phyloP scores from a whole-genome alignment of 352 stramenopile genomes.

The Thalassiosira mediterranea region DNA sequence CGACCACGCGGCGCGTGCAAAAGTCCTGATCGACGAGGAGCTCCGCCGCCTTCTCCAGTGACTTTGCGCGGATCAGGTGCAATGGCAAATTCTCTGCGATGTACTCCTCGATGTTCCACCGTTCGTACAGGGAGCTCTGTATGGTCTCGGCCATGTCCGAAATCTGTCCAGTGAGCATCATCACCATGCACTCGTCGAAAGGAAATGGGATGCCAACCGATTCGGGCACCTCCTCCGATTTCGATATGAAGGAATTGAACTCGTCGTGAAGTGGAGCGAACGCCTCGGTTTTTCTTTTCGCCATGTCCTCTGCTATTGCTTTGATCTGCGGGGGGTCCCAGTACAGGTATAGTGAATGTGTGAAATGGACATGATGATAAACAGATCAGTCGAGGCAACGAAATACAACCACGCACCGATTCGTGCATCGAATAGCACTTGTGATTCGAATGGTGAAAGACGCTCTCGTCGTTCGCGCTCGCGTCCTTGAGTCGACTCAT shows the following conservation, averaged over 20 bases:
- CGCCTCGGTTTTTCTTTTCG: constrained; percentile 61
- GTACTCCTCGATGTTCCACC: constrained; percentile 82
- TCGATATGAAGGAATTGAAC: constrained; percentile 72
- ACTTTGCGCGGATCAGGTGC: constrained; percentile 74
- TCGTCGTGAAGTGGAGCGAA: constrained; percentile 72
- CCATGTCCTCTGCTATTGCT: constrained; percentile 80
- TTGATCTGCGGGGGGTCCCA: constrained; percentile 67
- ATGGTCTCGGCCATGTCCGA: constrained; percentile 30
- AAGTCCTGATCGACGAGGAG: constrained; percentile 69
- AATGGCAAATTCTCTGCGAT: constrained; percentile 71
- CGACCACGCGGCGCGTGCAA: constrained; percentile 64
- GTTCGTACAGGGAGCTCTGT: constrained; percentile 55
- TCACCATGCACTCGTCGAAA: constrained; percentile 53
- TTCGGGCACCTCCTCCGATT: constrained; percentile 28
- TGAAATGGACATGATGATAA: too few relatives aligned
- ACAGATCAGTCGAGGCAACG: too few relatives aligned
- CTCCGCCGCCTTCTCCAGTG: constrained; percentile 59
- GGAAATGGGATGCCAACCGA: constrained; percentile 15
- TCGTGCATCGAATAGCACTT: constrained; percentile 80
- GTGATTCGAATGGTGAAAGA: constrained; percentile 31
- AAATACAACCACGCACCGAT: constrained; percentile 54
- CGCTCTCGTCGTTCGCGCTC: constrained; percentile 32
- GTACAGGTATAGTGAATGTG: constrained; percentile 2
- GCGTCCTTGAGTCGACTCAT: constrained; percentile 28
- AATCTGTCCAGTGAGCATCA: constrained; percentile 46